Percentiles rank a stretch among this genome's conserved stretches.
phyloP scores from a whole-genome alignment of 2,329 filamentous ascomycete genomes.

The Hymenoscyphus scutula region DNA sequence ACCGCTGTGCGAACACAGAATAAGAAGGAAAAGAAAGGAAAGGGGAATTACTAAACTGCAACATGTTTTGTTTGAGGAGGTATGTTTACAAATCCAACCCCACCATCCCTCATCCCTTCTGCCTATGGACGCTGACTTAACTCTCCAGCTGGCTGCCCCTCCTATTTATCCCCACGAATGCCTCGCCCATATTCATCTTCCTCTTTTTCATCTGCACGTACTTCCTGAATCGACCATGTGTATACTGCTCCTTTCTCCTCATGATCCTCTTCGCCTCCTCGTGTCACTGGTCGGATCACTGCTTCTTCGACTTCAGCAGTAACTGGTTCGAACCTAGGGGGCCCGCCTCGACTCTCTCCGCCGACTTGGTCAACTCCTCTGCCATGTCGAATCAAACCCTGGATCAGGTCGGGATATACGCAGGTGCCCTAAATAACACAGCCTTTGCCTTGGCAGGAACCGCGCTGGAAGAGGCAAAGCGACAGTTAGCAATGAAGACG shows the following conservation, averaged over 20 bases:
- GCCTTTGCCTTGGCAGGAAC: slow-evolving; percentile 65
- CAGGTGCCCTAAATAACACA: slow-evolving; percentile 62
- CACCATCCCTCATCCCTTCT: background rate
- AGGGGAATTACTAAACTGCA: slow-evolving; percentile 6
- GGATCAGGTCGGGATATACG: slow-evolving; percentile 38
- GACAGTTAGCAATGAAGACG: slow-evolving; percentile 48
- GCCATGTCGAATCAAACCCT: slow-evolving; percentile 31
- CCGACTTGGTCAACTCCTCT: slow-evolving; percentile 30
- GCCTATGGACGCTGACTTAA: slow-evolving; percentile 19
- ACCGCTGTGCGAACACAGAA: slow-evolving; percentile 10
- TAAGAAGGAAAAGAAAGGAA: no score
- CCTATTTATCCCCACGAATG: slow-evolving; percentile 84
- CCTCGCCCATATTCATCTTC: slow-evolving; percentile 81
- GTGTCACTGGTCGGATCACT: slow-evolving; percentile 84
- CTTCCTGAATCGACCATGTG: slow-evolving; percentile 92
- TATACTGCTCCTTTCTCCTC: slow-evolving; percentile 96
- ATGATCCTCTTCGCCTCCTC: slow-evolving; percentile 91
- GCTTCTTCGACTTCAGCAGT: slow-evolving; percentile 86
- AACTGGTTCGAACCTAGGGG: slow-evolving; percentile 89
- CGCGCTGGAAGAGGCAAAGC: slow-evolving; percentile 59
- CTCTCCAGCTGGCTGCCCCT: slow-evolving; percentile 73
- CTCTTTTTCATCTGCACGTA: slow-evolving; percentile 91
- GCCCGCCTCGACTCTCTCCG: slow-evolving; percentile 20
- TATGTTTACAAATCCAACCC: slow-evolving; percentile 34
- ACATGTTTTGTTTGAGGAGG: slow-evolving; percentile 64